Evolutionary conservation across 805 yeast genomes (phyloP).

Genomic region (Nakazawaea ambrosiae): DNA sequence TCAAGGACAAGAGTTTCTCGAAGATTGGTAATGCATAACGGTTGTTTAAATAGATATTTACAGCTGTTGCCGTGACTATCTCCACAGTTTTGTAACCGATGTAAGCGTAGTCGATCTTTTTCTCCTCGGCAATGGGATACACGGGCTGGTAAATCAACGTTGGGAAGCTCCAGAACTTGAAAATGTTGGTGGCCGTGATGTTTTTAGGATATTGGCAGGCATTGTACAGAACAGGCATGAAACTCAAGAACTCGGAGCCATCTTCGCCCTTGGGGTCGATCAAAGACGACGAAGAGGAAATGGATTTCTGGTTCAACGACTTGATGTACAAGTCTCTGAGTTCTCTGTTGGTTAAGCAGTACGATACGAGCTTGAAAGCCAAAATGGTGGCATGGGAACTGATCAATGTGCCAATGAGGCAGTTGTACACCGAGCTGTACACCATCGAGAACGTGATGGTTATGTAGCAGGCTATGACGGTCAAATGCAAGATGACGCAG

Average conservation of each 20-base stretch:
- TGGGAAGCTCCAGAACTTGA: conserved; percentile 38
- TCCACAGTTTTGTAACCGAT: conserved; percentile 28
- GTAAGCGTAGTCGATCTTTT: conserved; percentile 23
- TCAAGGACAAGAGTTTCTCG: conserved; percentile 21
- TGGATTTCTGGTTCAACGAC: conserved; percentile 4
- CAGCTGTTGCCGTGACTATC: conserved; percentile 18
- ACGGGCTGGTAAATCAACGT: conserved; percentile 42
- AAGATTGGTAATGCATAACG: conserved; percentile 38
- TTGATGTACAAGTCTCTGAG: conserved; percentile 26
- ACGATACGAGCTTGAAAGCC: conserved; percentile 33
- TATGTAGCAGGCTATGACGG: conserved; percentile 22
- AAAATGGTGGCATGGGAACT: conserved; percentile 33
- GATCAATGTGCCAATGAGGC: conserved; percentile 34
- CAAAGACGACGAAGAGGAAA: not conserved
- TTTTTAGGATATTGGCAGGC: conserved; percentile 31
- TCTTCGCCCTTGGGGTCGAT: not conserved
- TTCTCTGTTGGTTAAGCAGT: conserved; percentile 36
- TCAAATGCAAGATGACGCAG: conserved; percentile 21
- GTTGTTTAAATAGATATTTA: conserved; percentile 30
- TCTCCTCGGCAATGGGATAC: conserved; percentile 28
- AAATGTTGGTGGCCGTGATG: conserved; percentile 26
- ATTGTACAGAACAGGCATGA: conserved; percentile 26
- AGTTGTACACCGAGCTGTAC: conserved; percentile 28
- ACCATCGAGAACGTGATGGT: conserved; percentile 23
- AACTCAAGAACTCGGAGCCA: conserved; percentile 1